phyloP scores from a whole-genome alignment of 1,139 yeast genomes.

The Candida frijolesensis region DNA sequence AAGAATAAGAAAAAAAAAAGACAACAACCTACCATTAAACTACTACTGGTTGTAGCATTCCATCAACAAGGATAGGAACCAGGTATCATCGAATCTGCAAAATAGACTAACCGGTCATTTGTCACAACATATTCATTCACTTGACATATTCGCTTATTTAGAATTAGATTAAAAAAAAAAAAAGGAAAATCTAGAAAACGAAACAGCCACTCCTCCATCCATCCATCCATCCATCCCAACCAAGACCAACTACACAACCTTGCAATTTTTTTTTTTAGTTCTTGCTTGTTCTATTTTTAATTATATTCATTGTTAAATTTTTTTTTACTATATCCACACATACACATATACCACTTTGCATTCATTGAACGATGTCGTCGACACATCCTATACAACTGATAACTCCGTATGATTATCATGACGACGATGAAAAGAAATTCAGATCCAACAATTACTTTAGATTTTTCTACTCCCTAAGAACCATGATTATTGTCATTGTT shows the following conservation, averaged over 20 bases:
- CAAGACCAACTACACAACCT: background rate
- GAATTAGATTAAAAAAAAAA: too few species aligned
- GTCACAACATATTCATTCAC: background rate
- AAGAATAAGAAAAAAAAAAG: conserved; percentile 4
- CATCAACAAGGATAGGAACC: too few species aligned
- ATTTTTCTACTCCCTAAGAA: conserved; percentile 5
- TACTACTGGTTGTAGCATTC: too few species aligned
- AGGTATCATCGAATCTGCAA: too few species aligned
- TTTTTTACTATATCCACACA: background rate
- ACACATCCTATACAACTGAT: conserved; percentile 15
- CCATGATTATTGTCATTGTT: conserved; percentile 3
- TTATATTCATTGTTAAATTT: background rate
- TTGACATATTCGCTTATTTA: background rate
- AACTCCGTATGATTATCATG: conserved; percentile 18
- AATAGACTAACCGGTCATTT: too few species aligned
- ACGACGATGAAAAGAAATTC: conserved; percentile 10
- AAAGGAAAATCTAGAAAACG: too few species aligned
- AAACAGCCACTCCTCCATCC: background rate
- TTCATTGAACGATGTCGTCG: conserved; percentile 6
- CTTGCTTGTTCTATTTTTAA: background rate
- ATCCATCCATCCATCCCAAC: background rate
- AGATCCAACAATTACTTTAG: background rate
- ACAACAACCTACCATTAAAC: background rate
- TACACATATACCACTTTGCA: background rate
- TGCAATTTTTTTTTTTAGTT: background rate